These are phyloP conservation scores for Coemansia sp. DNA, from an alignment of 192 early-diverging fungal species.

Conservation along the genomic window DNA sequence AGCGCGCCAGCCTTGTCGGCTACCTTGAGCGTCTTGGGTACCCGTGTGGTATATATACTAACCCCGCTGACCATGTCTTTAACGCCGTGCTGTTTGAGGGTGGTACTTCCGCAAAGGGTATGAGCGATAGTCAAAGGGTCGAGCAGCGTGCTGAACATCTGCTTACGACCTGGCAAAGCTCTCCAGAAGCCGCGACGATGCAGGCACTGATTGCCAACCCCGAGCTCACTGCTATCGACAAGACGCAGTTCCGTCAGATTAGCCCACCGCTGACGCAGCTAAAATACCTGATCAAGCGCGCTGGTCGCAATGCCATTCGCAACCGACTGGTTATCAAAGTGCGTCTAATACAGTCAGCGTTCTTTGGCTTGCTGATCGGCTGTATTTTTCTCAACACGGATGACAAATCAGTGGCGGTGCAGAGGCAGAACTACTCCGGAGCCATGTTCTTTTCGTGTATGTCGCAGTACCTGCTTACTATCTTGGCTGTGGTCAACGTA, in stretches of 20 bases:
- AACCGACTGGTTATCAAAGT: constrained; percentile 58
- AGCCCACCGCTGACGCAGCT: constrained; percentile 44
- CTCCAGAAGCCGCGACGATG: constrained; percentile 27
- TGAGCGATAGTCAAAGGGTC: constrained; percentile 7
- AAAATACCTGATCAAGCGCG: constrained; percentile 49
- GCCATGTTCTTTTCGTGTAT: constrained; percentile 59
- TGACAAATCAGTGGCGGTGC: constrained; percentile 23
- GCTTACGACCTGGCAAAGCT: constrained; percentile 45
- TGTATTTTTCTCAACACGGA: constrained; percentile 59
- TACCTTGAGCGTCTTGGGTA: constrained; percentile 55
- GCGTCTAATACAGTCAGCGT: constrained; percentile 48
- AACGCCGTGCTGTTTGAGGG: constrained; percentile 59
- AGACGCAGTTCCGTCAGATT: constrained; percentile 30
- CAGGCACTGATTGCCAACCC: constrained; percentile 26
- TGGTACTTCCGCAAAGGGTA: background rate
- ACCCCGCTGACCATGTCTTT: constrained; percentile 65
- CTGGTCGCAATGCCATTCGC: constrained; percentile 51
- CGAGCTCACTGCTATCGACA: constrained; percentile 17
- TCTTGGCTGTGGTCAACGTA: constrained; percentile 55
- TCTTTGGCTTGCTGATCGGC: constrained; percentile 60
- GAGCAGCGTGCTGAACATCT: constrained; percentile 27
- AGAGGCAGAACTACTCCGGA: constrained; percentile 59
- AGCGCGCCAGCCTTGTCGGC: constrained; percentile 41
- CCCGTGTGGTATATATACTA: constrained; percentile 58
- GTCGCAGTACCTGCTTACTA: constrained; percentile 50